Percentiles rank a stretch among this genome's conserved stretches.
phyloP scores from a whole-genome alignment of 768 basidiomycete genomes.

The Melanogaster broomeanus region DNA sequence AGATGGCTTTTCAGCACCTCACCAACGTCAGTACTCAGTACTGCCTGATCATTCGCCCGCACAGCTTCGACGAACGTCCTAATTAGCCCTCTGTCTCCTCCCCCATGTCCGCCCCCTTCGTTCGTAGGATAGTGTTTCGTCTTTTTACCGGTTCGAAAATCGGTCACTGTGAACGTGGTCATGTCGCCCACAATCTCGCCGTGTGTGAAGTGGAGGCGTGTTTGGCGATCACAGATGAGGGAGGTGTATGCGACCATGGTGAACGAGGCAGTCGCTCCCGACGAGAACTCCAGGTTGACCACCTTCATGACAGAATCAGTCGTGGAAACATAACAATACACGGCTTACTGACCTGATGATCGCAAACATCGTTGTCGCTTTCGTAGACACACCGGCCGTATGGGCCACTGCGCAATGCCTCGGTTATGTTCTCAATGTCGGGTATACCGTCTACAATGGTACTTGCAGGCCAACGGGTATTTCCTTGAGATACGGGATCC shows the following conservation, averaged over 20 bases:
- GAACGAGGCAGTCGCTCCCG: conserved; percentile 80
- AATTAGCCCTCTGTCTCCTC: conserved; percentile 81
- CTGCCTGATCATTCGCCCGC: conserved; percentile 56
- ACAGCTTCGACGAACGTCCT: conserved; percentile 77
- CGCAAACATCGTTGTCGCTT: conserved; percentile 82
- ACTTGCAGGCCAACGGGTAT: conserved; percentile 60
- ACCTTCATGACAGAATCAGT: conserved; percentile 43
- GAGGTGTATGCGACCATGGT: conserved; percentile 88
- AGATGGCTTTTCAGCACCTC: conserved; percentile 80
- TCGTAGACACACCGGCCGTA: conserved; percentile 89
- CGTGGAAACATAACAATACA: neutral
- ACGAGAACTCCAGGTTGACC: conserved; percentile 85
- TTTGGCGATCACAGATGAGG: conserved; percentile 80
- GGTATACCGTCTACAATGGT: conserved; percentile 78
- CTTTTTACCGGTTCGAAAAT: conserved; percentile 61
- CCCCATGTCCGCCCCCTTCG: conserved; percentile 79
- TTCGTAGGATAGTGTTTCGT: conserved; percentile 48
- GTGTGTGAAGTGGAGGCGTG: conserved; percentile 80
- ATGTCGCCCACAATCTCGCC: conserved; percentile 92
- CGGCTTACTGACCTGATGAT: conserved; percentile 60
- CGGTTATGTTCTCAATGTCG: conserved; percentile 83
- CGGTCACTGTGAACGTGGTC: conserved; percentile 69
- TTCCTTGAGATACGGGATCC: conserved; percentile 58
- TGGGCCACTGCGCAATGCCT: conserved; percentile 66
- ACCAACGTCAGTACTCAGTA: conserved; percentile 64